Conservation (phyloP, 768 basidiomycete genomes). For the Grammothele lineata region DNA sequence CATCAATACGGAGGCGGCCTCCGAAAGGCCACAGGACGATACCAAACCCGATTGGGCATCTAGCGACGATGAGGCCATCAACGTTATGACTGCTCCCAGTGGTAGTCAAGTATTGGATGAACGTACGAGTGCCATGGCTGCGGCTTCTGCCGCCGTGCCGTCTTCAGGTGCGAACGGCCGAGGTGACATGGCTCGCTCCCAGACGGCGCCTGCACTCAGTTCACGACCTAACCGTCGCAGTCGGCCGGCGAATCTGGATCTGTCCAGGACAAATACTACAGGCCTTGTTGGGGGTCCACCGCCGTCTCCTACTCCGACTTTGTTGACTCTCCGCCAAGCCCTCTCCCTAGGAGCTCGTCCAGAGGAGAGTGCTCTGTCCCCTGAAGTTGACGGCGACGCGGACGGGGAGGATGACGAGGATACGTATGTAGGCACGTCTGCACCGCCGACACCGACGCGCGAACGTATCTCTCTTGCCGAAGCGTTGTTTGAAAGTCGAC, state of each 20-base stretch:
- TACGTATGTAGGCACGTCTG: constrained; percentile 25
- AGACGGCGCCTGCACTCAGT: constrained; percentile 19
- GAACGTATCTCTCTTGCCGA: constrained; percentile 71
- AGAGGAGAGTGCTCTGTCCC: constrained; percentile 4
- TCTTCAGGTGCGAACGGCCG: constrained; percentile 14
- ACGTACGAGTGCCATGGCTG: constrained; percentile 61
- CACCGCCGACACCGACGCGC: constrained; percentile 30
- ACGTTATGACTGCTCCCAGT: constrained; percentile 77
- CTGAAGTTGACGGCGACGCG: constrained; percentile 45
- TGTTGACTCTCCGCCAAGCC: constrained; percentile 64
- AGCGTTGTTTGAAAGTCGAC: constrained; percentile 72
- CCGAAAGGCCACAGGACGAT: constrained; percentile 29
- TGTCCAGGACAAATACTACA: constrained; percentile 34
- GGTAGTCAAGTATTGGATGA: constrained; percentile 82
- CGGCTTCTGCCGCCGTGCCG: constrained; percentile 26
- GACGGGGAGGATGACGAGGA: constrained; percentile 46
- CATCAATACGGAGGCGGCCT: constrained; percentile 28
- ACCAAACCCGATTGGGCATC: constrained; percentile 62
- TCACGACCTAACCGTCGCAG: constrained; percentile 39
- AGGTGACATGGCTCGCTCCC: constrained; percentile 27
- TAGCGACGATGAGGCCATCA: constrained; percentile 86
- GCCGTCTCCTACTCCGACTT: constrained; percentile 59
- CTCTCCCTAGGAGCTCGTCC: constrained; percentile 44
- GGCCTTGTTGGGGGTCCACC: constrained; percentile 31
- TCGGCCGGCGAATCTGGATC: constrained; percentile 68